These are phyloP conservation scores for Podaxis rugospora DNA, from an alignment of 768 basidiomycete genomes.

Conservation along the genomic window DNA sequence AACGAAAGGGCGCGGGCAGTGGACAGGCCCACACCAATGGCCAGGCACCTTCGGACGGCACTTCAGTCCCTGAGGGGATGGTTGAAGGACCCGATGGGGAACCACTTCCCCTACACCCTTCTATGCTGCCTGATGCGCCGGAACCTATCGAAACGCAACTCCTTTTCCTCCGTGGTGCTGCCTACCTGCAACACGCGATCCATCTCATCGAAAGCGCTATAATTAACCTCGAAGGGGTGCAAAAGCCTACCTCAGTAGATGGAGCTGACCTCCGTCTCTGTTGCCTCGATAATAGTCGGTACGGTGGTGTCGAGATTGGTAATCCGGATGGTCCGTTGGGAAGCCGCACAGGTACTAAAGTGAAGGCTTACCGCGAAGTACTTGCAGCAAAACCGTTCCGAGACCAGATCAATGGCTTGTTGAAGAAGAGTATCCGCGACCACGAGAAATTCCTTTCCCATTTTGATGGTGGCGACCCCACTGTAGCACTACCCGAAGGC, in stretches of 20 bases:
- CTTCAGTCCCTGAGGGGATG: conserved; percentile 43
- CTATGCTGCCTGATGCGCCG: conserved; percentile 71
- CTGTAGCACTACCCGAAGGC: conserved; percentile 27
- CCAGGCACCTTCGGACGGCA: conserved; percentile 67
- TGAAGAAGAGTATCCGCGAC: conserved; percentile 78
- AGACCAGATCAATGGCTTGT: conserved; percentile 52
- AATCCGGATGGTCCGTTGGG: conserved; percentile 79
- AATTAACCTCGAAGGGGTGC: conserved; percentile 65
- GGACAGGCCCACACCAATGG: conserved; percentile 41
- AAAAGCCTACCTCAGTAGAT: conserved; percentile 54
- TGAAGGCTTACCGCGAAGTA: conserved; percentile 55
- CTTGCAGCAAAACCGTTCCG: conserved; percentile 53
- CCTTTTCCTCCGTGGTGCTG: conserved; percentile 78
- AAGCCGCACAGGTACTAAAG: conserved; percentile 49
- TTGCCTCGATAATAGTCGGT: conserved; percentile 69
- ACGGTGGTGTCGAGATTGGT: conserved; percentile 83
- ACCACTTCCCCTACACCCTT: conserved; percentile 58
- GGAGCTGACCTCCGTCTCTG: conserved; percentile 75
- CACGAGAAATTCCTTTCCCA: conserved; percentile 81
- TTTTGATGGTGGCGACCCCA: conserved; percentile 69
- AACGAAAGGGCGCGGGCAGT: conserved; percentile 46
- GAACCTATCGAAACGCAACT: conserved; percentile 86
- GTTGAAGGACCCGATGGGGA: conserved; percentile 51
- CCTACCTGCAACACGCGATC: conserved; percentile 77
- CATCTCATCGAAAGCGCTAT: conserved; percentile 70